phyloP scores from a whole-genome alignment of 805 yeast species.

The Candida coquimbonensis region DNA sequence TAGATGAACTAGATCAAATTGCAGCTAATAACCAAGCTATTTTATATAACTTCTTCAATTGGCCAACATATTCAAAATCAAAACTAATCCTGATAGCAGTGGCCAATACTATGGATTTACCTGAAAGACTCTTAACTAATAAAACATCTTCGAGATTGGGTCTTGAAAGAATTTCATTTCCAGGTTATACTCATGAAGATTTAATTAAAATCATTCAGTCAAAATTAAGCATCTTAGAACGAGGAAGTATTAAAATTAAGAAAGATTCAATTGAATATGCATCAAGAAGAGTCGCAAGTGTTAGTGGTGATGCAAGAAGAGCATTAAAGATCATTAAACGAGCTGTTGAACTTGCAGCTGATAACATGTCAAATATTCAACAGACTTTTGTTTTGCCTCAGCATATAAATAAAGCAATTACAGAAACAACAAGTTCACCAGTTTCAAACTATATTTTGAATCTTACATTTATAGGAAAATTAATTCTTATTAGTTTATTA shows the following conservation, averaged over 20 bases:
- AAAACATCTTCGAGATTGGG: constrained; percentile 92
- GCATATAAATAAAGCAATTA: constrained; percentile 74
- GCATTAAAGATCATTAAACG: constrained; percentile 83
- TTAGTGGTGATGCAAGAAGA: constrained; percentile 94
- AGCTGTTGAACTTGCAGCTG: constrained; percentile 74
- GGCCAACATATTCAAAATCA: constrained; percentile 86
- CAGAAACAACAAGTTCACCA: constrained; percentile 74
- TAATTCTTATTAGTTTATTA: constrained; percentile 64
- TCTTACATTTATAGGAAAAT: constrained; percentile 62
- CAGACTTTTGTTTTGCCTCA: constrained; percentile 53
- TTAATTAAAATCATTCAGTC: constrained; percentile 67
- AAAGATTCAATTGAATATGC: constrained; percentile 87
- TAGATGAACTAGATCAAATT: constrained; percentile 92
- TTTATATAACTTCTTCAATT: constrained; percentile 92
- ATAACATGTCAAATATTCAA: constrained; percentile 12
- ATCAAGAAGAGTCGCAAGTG: constrained; percentile 89
- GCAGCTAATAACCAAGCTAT: constrained; percentile 77
- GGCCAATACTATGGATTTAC: constrained; percentile 96
- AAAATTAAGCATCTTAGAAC: constrained; percentile 47
- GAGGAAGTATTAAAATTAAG: constrained; percentile 31
- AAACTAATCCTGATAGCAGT: constrained; percentile 84
- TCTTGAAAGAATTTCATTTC: constrained; percentile 74
- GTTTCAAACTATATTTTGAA: constrained; percentile 48
- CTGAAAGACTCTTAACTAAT: constrained; percentile 80
- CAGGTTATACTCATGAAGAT: constrained; percentile 81